phyloP scores from a whole-genome alignment of 1,284 basidiomycete species.

The Cutaneotrichosporon spelunceum region DNA sequence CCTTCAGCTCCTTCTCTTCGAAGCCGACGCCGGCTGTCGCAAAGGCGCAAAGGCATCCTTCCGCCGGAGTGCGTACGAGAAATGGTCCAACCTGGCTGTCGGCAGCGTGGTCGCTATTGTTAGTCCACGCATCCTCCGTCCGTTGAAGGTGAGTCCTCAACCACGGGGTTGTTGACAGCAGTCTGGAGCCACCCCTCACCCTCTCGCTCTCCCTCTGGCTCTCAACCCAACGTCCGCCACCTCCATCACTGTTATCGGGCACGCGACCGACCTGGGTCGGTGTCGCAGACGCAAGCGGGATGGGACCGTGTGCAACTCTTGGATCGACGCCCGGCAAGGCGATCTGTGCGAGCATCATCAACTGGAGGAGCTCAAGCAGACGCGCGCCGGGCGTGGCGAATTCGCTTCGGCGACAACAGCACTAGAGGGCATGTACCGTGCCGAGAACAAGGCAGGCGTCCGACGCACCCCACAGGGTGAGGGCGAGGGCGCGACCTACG shows the following conservation, averaged over 20 bases:
- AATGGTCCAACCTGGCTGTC: conserved; percentile 70
- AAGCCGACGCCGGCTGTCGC: conserved; percentile 63
- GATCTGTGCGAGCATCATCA: conserved; percentile 88
- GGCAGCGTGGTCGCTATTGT: conserved; percentile 86
- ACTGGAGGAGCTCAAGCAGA: conserved; percentile 70
- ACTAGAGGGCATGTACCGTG: neutral
- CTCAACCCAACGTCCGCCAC: conserved; percentile 77
- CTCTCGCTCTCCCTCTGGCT: conserved; percentile 74
- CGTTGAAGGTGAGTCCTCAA: conserved; percentile 64
- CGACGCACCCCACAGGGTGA: neutral
- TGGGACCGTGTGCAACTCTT: conserved; percentile 73
- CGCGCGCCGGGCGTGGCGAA: conserved; percentile 70
- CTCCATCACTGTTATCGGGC: conserved; percentile 78
- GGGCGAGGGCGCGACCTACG: neutral
- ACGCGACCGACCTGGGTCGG: conserved; percentile 77
- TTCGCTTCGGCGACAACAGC: conserved; percentile 53
- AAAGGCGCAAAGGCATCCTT: conserved; percentile 60
- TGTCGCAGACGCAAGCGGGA: conserved; percentile 74
- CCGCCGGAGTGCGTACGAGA: conserved; percentile 86
- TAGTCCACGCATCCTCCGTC: conserved; percentile 81
- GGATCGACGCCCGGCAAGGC: conserved; percentile 74
- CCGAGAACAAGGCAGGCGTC: neutral
- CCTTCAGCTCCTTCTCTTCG: conserved; percentile 79
- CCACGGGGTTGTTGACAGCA: neutral
- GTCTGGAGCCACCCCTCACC: conserved; percentile 58